Conservation (phyloP, 495 filamentous ascomycete genomes). For the Acidiella bohemica region DNA sequence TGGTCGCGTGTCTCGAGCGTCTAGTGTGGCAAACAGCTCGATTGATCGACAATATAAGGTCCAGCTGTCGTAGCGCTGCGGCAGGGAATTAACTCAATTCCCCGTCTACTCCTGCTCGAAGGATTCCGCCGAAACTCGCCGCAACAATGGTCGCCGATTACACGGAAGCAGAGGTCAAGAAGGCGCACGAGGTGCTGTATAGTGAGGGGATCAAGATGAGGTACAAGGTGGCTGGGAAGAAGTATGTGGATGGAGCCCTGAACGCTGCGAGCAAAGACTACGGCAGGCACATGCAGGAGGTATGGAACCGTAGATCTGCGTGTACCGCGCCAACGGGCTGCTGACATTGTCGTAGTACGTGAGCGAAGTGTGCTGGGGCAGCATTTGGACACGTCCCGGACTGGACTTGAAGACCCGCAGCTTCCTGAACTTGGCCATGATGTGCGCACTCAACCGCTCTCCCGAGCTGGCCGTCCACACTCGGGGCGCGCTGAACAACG, state of each 20-base stretch:
- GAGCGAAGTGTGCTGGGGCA: slow-evolving; percentile 42
- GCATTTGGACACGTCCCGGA: slow-evolving; percentile 41
- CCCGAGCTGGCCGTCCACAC: slow-evolving; percentile 41
- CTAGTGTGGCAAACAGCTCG: no score
- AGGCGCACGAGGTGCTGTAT: slow-evolving; percentile 39
- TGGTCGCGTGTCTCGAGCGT: no score
- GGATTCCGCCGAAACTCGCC: neutral
- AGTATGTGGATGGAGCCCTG: slow-evolving; percentile 37
- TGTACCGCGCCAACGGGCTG: neutral
- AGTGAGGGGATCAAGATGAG: slow-evolving; percentile 42
- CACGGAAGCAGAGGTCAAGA: slow-evolving; percentile 13
- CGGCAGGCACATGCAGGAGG: slow-evolving; percentile 37
- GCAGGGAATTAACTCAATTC: no score
- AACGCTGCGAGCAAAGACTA: slow-evolving; percentile 33
- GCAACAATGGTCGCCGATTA: slow-evolving; percentile 6
- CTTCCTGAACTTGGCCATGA: slow-evolving; percentile 42
- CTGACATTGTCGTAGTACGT: slow-evolving; percentile 28
- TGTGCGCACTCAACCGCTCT: slow-evolving; percentile 39
- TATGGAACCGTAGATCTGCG: no score
- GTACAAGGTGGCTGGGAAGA: slow-evolving; percentile 37
- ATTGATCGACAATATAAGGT: no score
- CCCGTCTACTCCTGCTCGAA: no score
- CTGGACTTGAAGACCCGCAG: slow-evolving; percentile 41
- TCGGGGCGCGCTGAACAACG: slow-evolving; percentile 42
- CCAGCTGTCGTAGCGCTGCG: no score